phyloP scores from a whole-genome alignment of 2,329 filamentous ascomycete species.

The Colletotrichum sp. region DNA sequence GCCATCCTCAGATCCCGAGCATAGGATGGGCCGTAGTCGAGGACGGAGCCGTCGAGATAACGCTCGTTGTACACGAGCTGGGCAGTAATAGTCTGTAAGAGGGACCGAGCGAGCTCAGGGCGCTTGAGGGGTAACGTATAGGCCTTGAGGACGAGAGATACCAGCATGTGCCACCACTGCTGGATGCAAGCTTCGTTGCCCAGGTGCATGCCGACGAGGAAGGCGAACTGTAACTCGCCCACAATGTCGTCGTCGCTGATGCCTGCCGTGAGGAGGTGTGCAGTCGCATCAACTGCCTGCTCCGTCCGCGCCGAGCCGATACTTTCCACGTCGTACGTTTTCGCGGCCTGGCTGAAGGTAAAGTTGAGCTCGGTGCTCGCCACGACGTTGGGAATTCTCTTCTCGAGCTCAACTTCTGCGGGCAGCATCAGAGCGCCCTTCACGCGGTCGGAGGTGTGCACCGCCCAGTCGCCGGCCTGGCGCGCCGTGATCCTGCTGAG shows the following conservation, averaged over 20 bases:
- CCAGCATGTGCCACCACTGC: conserved; percentile 65
- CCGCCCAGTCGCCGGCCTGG: conserved; percentile 49
- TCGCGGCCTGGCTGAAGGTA: conserved; percentile 47
- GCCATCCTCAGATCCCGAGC: conserved; percentile 46
- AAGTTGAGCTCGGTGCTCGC: conserved; percentile 50
- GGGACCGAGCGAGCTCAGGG: conserved; percentile 49
- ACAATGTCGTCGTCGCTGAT: conserved; percentile 49
- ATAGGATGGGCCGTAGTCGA: conserved; percentile 39
- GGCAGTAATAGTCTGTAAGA: conserved; percentile 57
- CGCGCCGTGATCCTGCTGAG: conserved; percentile 54
- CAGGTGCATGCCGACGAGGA: conserved; percentile 61
- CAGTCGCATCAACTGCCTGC: conserved; percentile 53
- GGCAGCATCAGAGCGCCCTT: conserved; percentile 45
- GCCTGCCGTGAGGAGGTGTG: conserved; percentile 44
- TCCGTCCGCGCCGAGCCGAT: conserved; percentile 44
- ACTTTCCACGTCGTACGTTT: conserved; percentile 44
- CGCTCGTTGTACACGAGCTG: conserved; percentile 60
- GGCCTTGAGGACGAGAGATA: conserved; percentile 56
- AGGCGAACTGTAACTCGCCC: conserved; percentile 67
- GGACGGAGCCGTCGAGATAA: conserved; percentile 51
- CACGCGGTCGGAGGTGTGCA: conserved; percentile 60
- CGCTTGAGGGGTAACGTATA: conserved; percentile 46
- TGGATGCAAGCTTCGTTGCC: conserved; percentile 65
- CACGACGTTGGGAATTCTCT: conserved; percentile 36
- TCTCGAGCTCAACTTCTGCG: conserved; percentile 43